Evolutionary conservation across 345 rosid species (phyloP), one percentile per base, ranked within the genome.

Genomic region (Isatis tinctoria): DNA sequence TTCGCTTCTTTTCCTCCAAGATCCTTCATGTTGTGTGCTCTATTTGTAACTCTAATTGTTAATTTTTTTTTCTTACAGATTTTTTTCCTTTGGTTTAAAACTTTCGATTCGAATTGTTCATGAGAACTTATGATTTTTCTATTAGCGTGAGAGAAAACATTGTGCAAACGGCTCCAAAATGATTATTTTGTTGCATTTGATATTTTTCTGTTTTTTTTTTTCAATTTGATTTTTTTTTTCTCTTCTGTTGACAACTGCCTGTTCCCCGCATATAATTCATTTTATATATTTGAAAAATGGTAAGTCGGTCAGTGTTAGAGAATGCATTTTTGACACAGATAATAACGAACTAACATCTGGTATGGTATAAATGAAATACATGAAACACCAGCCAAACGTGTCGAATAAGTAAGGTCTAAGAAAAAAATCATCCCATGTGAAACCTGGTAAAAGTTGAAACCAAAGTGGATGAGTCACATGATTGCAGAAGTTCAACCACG

Each of bases 31-130:
- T 76, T 76, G 79, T 69, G 79, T 76, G 79, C 43, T 76, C 52
- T 76, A 75, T 62, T 76, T 76, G 75, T 76, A 76, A 76, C 54
- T 76, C 74, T 76, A 69, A 69, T 62, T 76, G 58, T 76, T 76
- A 53, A 53, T 2, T 67, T 60, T 20, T 62, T 13, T 16, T 65
- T 27, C 28, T 66, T 66, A 67, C 69, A 67, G 54, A 39, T 9
- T 57, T 51, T 22, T 67, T 51, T 52, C n/a, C 14, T 3, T 65
- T 43, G 59, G 56, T 8, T 40, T 60, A 14, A 67, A 61, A 32
- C 56, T 60, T 69, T 61, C 1, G 22, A 69, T 41, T 75, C 26
- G 67, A 67, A 74, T 39, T 67, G 68, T 75, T 67, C 36, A 74
- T 74, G 57, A 36, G 36, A 75, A 68, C 48, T 60, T 40, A 41